A percentile compares a stretch with the other conserved stretches of the same genome.
These are phyloP conservation scores for Candida mattraensis DNA, from an alignment of 805 yeast species.

Conservation along the genomic window DNA sequence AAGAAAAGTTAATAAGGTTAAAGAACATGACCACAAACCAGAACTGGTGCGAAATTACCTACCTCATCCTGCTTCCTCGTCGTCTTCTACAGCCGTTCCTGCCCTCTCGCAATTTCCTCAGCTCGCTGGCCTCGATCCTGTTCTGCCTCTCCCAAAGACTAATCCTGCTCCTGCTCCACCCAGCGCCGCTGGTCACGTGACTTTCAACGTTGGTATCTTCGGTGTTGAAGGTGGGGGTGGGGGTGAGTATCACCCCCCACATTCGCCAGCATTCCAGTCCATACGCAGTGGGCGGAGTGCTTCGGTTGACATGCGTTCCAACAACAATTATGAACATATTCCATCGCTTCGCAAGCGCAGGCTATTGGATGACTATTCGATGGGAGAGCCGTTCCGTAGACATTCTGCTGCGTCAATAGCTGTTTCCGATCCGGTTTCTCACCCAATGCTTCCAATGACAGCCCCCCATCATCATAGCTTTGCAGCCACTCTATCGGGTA, in stretches of 20 bases:
- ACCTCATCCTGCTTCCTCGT: slow-evolving; percentile 2
- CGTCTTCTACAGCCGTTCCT: neutral
- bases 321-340: slow-evolving; percentile 15
- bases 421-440: slow-evolving; percentile 1
- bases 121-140: neutral
- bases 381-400: slow-evolving; percentile 27
- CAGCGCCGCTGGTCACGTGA: slow-evolving; percentile 14
- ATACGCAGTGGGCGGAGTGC: slow-evolving; percentile 23
- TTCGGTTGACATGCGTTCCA: slow-evolving; percentile 24
- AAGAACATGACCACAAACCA: neutral
- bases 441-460: slow-evolving; percentile 1
- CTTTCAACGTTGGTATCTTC: slow-evolving; percentile 23
- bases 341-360: slow-evolving; percentile 29
- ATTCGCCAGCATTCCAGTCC: slow-evolving; percentile 18
- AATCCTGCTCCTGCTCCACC: slow-evolving; percentile 8
- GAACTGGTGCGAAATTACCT: slow-evolving; percentile 1
- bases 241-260: no score
- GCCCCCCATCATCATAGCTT: slow-evolving; percentile 5
- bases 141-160: slow-evolving; percentile 6
- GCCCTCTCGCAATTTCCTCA: slow-evolving; percentile 1
- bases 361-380: slow-evolving; percentile 23
- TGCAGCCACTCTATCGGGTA: slow-evolving; percentile 13
- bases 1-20: neutral
- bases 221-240: slow-evolving; percentile 7
- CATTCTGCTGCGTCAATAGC: slow-evolving; percentile 35